These are phyloP conservation scores for Gautieria morchelliformis DNA, from an alignment of 768 basidiomycete genomes.

Conservation along the genomic window DNA sequence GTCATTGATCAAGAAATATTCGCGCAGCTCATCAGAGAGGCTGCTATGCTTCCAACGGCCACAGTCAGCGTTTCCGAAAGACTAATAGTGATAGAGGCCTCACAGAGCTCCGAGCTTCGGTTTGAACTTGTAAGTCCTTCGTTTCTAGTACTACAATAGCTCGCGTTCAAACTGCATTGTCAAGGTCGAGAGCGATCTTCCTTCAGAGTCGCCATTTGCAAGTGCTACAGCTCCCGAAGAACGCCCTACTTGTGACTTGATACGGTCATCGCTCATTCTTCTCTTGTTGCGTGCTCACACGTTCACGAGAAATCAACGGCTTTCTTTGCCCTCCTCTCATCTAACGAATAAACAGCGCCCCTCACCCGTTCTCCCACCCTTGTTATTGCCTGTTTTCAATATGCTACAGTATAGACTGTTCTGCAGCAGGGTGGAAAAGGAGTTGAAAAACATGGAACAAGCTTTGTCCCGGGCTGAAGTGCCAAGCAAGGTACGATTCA, in stretches of 20 bases:
- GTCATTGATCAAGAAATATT: conserved; percentile 78
- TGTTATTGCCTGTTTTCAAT: conserved; percentile 72
- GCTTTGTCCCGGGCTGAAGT: conserved; percentile 49
- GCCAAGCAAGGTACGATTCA: conserved; percentile 44
- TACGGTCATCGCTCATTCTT: conserved; percentile 53
- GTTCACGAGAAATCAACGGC: conserved; percentile 33
- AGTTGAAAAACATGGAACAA: conserved; percentile 40
- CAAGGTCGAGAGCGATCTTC: conserved; percentile 21
- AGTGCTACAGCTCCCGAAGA: conserved; percentile 11
- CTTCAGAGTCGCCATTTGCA: conserved; percentile 10
- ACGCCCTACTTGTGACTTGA: conserved; percentile 48
- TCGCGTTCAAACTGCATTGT: background rate
- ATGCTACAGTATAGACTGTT: conserved; percentile 73
- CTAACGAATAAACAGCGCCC: conserved; percentile 15
- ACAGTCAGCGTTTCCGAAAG: conserved; percentile 73
- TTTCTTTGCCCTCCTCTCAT: conserved; percentile 13
- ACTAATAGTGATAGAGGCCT: conserved; percentile 67
- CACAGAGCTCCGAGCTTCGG: conserved; percentile 54
- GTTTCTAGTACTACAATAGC: background rate
- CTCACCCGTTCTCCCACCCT: conserved; percentile 25
- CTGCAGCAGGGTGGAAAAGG: conserved; percentile 48
- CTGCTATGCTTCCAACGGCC: conserved; percentile 65
- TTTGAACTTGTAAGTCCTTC: conserved; percentile 57
- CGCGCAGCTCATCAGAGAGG: conserved; percentile 60
- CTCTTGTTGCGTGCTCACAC: conserved; percentile 56